Base-by-base conservation (phyloP, 768 basidiomycete genomes). In the Boletus huronensis region DNA sequence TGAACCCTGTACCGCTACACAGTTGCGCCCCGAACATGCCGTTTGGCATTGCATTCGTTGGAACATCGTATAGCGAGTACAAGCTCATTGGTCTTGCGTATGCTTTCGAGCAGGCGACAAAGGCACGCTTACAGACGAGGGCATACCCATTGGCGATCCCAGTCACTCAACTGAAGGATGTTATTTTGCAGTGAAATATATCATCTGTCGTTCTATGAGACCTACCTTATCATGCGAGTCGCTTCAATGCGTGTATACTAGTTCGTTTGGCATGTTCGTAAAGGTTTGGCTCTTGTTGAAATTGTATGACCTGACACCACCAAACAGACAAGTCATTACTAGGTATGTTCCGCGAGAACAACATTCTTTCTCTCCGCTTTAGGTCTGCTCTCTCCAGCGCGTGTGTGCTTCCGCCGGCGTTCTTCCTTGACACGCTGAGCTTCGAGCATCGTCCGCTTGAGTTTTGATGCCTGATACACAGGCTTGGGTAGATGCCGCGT, bases 361-460 rank as follows among this genome's bases (percentile, higher is more conserved):
- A 86, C 75, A 70, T 89, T 95, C 75, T 93, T 94, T 72, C 87
- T 82, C 78, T 94, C 94, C 38, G 93, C 83, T 67, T 88, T 91
- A 9, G 96, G 96, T 66, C 93, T 97, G 71, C 71, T 82, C 69
- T 86, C 84, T 41, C 93, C 94, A 13, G 83, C 84, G 26, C 93
- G 80, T 7, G 95, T 88, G 69, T 98, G 96, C 65, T 86, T 88
- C 69, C 95, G 77, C 58, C 96, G 78, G 59, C 94, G 82, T 68
- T 98, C 95, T 64, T 99, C 94, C 75, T 97, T 98, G 79, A 88
- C 90, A 53, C 87, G 82, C 40, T 78, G 77, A 4, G 93, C 87
- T 29, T 94, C 94, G 66, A 96, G 70, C 95, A 98, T 98, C 40
- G 93, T 92, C 54, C 84, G 79, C 73, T 97, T 95, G 75, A 97